These are phyloP conservation scores for Aspergillus carlsbadensis DNA, from an alignment of 495 filamentous ascomycete species.

Conservation along the genomic window DNA sequence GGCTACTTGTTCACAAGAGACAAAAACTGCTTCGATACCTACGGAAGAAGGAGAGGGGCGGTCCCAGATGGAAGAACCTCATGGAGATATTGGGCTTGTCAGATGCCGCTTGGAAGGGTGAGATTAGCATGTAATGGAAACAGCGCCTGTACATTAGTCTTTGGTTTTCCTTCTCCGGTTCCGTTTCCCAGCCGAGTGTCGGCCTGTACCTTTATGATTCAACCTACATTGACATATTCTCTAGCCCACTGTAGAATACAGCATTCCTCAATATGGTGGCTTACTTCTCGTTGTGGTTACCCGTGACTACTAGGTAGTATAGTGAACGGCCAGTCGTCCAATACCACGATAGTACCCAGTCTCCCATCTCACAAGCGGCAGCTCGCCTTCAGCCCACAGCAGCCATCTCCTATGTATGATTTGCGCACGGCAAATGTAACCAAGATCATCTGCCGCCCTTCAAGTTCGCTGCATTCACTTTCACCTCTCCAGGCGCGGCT, in stretches of 20 bases:
- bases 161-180: slow-evolving; percentile 11
- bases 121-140: slow-evolving; percentile 68
- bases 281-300: too few relatives aligned
- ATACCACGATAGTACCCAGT: background rate
- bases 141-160: slow-evolving; percentile 14
- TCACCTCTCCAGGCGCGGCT: too few relatives aligned
- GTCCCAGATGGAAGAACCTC: slow-evolving; percentile 81
- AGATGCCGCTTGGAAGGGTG: slow-evolving; percentile 80
- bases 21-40: slow-evolving; percentile 87
- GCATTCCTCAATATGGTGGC: too few relatives aligned
- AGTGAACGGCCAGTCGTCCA: too few relatives aligned
- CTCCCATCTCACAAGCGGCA: too few relatives aligned
- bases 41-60: slow-evolving; percentile 84
- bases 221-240: background rate
- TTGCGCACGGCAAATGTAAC: too few relatives aligned
- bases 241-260: background rate
- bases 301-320: too few relatives aligned
- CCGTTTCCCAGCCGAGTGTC: slow-evolving; percentile 13
- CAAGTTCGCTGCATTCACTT: too few relatives aligned
- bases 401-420: too few relatives aligned
- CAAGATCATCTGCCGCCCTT: too few relatives aligned
- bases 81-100: slow-evolving; percentile 79
- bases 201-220: slow-evolving; percentile 22
- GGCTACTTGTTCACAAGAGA: slow-evolving; percentile 80
- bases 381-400: too few relatives aligned